Conservation (phyloP, 768 basidiomycete genomes). For the Lentinula aciculospora region DNA sequence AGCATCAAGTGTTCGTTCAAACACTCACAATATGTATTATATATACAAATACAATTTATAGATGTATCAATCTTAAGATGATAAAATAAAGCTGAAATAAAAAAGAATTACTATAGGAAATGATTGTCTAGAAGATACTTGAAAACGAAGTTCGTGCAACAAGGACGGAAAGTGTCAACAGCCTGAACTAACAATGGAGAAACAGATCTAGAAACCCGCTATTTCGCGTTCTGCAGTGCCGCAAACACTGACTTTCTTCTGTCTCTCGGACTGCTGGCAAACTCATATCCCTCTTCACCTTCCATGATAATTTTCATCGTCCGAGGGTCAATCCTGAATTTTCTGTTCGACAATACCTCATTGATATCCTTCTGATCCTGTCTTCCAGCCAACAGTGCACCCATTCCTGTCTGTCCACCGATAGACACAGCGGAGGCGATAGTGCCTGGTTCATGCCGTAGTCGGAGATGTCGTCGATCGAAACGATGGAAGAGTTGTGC, state of each 20-base stretch:
- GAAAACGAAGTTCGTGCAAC: background rate
- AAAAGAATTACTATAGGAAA: too few relatives aligned
- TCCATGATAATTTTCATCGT: conserved; percentile 51
- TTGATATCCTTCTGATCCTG: conserved; percentile 22
- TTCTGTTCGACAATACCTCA: conserved; percentile 34
- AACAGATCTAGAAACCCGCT: background rate
- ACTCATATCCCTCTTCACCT: conserved; percentile 43
- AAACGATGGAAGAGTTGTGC: conserved; percentile 42
- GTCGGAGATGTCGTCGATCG: conserved; percentile 36
- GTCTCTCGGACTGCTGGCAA: conserved; percentile 28
- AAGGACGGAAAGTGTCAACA: background rate
- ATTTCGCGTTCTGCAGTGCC: background rate
- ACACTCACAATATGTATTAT: background rate
- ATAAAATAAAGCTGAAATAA: background rate
- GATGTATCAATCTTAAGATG: background rate
- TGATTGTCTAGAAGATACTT: too few relatives aligned
- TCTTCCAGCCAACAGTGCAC: conserved; percentile 30
- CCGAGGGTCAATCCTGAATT: conserved; percentile 43
- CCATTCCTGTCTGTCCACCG: conserved; percentile 45
- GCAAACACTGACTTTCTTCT: conserved; percentile 26
- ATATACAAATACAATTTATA: too few relatives aligned
- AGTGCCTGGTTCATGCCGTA: conserved; percentile 46
- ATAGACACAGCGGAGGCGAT: conserved; percentile 53
- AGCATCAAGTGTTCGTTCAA: background rate
- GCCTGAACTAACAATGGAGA: too few relatives aligned